These are phyloP conservation scores for Pseudopithomyces chartarum DNA, from an alignment of 2,329 filamentous ascomycete species.

Conservation along the genomic window DNA sequence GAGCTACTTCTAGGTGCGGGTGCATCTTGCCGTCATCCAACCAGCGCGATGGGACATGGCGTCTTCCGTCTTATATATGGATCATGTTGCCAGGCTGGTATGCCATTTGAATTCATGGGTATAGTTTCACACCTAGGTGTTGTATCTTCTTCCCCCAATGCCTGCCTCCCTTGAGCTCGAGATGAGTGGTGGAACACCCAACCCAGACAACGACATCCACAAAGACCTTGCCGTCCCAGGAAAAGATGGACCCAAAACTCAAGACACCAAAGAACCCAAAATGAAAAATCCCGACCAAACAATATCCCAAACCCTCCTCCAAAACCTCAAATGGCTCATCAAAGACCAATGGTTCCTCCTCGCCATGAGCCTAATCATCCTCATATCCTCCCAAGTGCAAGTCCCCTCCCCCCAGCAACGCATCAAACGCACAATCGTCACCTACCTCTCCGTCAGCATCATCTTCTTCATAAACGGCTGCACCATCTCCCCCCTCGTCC, in stretches of 20 bases:
- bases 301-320: constrained; percentile 12
- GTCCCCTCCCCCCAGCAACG: constrained; percentile 60
- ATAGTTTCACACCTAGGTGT: too few relatives aligned
- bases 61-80: not conserved
- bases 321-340: constrained; percentile 45
- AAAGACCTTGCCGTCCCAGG: too few relatives aligned
- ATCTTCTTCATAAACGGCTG: constrained; percentile 75
- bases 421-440: constrained; percentile 57
- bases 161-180: not conserved
- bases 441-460: constrained; percentile 71
- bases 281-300: not conserved
- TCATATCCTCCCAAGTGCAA: constrained; percentile 60
- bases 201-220: not conserved
- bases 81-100: too few relatives aligned
- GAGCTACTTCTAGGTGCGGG: constrained; percentile 1
- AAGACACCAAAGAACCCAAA: not conserved
- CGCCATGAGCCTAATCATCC: constrained; percentile 60
- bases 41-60: constrained; percentile 4
- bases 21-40: not conserved
- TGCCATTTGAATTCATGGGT: too few relatives aligned
- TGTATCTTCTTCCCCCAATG: not conserved
- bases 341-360: constrained; percentile 69
- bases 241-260: not conserved
- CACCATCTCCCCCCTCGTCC: constrained; percentile 67
- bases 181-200: not conserved